Conservation (phyloP, 768 basidiomycete species). For the Lepiota brunneoincarnata region DNA sequence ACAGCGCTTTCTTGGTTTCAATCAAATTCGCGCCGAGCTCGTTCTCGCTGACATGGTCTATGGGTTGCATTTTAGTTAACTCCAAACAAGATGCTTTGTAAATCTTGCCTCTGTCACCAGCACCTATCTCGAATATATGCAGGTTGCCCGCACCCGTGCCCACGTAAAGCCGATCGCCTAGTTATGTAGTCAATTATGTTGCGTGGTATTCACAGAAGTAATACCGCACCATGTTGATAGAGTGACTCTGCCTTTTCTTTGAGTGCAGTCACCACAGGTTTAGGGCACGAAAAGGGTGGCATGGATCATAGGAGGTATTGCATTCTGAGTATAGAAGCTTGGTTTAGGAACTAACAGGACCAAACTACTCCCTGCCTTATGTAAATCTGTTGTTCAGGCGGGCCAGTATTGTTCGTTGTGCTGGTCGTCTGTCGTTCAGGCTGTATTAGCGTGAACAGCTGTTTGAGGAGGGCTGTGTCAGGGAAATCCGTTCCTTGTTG, state of each 20-base stretch:
- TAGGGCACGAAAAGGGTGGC: conserved; percentile 37
- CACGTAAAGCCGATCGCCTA: conserved; percentile 45
- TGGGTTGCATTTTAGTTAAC: conserved; percentile 13
- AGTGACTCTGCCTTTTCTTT: conserved; percentile 50
- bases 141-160: conserved; percentile 34
- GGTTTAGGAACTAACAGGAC: no score
- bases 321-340: no score
- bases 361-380: no score
- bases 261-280: conserved; percentile 34
- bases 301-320: no score
- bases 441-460: no score
- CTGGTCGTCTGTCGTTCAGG: no score
- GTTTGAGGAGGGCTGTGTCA: no score
- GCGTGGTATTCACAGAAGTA: not conserved
- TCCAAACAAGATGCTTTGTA: not conserved
- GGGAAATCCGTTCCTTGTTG: no score
- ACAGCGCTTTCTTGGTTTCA: conserved; percentile 65
- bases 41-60: conserved; percentile 23
- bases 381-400: no score
- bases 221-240: conserved; percentile 38
- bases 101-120: conserved; percentile 10
- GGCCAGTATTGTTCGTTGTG: no score
- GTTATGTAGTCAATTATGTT: conserved; percentile 5
- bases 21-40: conserved; percentile 25
- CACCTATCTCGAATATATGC: conserved; percentile 30